Base-by-base conservation (phyloP, 2,329 filamentous ascomycete species). In the Cladophialophora yegresii region DNA sequence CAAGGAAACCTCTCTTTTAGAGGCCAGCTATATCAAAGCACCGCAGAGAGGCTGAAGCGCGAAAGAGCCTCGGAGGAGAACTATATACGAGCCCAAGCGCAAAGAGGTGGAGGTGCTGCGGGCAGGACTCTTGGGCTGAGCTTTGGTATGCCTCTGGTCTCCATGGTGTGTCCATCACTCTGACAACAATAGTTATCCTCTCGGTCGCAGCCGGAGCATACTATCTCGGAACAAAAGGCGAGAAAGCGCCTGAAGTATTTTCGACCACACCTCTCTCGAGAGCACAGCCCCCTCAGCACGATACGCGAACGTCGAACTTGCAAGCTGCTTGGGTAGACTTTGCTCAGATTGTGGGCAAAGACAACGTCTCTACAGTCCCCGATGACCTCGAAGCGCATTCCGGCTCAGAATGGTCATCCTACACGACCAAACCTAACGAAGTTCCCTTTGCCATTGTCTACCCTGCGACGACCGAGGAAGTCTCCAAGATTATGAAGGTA, bases 401-500 rank as follows among this genome's bases (percentile, higher is more conserved):
- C 7, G 85, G 85, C 7, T 87, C 85, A 1, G 84, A 86, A 65
- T 89, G 85, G 85, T 87, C 85, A 13, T 85, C 85, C 2, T 82
- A 83, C 63, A 61, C 59, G 0, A 71, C 70, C 7, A 79, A 79
- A 66, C 74, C 76, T 12, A 70, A 72, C 43, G 80, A 82, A 67
- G 75, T 73, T 57, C 80, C 79, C 0, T 82, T 82, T 69, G 72
- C 92, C 75, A 82, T 97, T 58, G 84, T 96, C 47, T 93, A 88
- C 74, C 93, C 92, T 0, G 81, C 78, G 50, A 86, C 83, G 40
- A 97, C 93, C 0, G 89, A 93, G 69, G 89, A 97, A 71, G 92
- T 96, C 8, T 89, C 89, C n/a, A 81, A 83, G 67, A 86, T 97
- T 65, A 93, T 96, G 88, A 93, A 93, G 79, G 80, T 96, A 62